Evolutionary conservation across 805 yeast species (phyloP), one percentile per base, ranked within the genome.

Genomic region (Metschnikowia santaceciliae): DNA sequence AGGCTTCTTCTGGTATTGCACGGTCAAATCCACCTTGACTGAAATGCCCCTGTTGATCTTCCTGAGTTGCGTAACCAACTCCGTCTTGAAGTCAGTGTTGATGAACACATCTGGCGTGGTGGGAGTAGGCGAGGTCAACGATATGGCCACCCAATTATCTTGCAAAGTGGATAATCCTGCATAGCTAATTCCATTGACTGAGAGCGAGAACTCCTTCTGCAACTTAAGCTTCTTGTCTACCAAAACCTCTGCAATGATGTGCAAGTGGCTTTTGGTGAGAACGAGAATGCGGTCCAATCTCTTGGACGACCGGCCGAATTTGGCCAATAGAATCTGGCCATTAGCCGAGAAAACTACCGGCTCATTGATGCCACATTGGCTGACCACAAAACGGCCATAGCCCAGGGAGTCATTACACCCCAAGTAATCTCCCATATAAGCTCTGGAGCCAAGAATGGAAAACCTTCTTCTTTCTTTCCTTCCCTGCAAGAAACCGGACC

Each of bases 361-460:
- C 14, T 86, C 96, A 15, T 71, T 72, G 39, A 94, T 80, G 4
- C 91, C 90, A 10, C 81, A 79, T 49, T 86, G 83, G 47, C 78
- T 80, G 54, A 82, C 77, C 47, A 94, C 72, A 62, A 85, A 90
- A 32, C 84, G 81, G 48, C 99, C 99, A 57, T 74, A 64, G 67
- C 88, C 88, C 6, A 75, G 59, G 22, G 78, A 66, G 57, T 84
- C 88, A 69, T 90, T 91, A 62, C 96, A 87, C 14, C 84, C 88
- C 54, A 94, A 71, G 61, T 94, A 94, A 67, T 94, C 99, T n/a
- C 98, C 99, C 84, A 87, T 80, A 59, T 80, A 95, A 6, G 92
- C 85, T 60, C 99, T 80, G 48, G 84, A 86, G 0, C 98, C 98
- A 39, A 90, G 68, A 63, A 94, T 72, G 26, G 96, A 88, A 79